These are phyloP conservation scores for Colletotrichum musae DNA, from an alignment of 2,329 filamentous ascomycete genomes.

Conservation along the genomic window DNA sequence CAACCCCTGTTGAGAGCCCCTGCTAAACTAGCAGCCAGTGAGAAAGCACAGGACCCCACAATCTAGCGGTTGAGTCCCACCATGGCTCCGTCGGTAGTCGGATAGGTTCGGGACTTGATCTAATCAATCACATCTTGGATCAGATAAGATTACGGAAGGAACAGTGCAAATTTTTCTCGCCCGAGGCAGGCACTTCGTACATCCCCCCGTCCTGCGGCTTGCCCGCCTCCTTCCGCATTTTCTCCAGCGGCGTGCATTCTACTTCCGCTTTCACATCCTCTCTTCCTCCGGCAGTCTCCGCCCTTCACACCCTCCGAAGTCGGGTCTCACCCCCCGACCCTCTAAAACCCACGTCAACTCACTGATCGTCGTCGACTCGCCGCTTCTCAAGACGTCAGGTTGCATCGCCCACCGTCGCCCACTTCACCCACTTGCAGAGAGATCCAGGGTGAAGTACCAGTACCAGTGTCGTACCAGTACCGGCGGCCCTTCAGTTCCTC, in stretches of 20 bases:
- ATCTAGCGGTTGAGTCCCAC: neutral
- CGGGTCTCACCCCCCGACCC: slow-evolving; percentile 9
- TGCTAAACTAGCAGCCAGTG: slow-evolving; percentile 12
- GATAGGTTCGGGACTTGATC: slow-evolving; percentile 36
- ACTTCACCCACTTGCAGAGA: slow-evolving; percentile 15
- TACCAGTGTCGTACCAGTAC: neutral
- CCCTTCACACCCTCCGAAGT: slow-evolving; percentile 23
- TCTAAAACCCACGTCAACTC: slow-evolving; percentile 13
- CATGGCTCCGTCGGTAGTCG: neutral
- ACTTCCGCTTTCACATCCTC: neutral
- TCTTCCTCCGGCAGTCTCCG: slow-evolving; percentile 13
- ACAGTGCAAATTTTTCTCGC: slow-evolving; percentile 28
- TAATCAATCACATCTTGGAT: slow-evolving; percentile 42
- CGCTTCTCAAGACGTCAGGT: slow-evolving; percentile 33
- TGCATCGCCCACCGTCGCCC: slow-evolving; percentile 25
- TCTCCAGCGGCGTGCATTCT: slow-evolving; percentile 12
- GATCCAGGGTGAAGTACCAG: neutral
- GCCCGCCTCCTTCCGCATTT: slow-evolving; percentile 18
- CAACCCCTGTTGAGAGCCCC: neutral
- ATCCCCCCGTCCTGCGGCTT: neutral
- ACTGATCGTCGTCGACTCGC: slow-evolving; percentile 23
- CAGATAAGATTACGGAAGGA: slow-evolving; percentile 41
- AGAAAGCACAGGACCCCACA: neutral
- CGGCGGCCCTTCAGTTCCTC: neutral
- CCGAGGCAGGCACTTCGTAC: neutral